A percentile compares a stretch with the other conserved stretches of the same genome.
Conservation (phyloP, 2,329 filamentous ascomycete genomes). For the Alternaria infectoria region DNA sequence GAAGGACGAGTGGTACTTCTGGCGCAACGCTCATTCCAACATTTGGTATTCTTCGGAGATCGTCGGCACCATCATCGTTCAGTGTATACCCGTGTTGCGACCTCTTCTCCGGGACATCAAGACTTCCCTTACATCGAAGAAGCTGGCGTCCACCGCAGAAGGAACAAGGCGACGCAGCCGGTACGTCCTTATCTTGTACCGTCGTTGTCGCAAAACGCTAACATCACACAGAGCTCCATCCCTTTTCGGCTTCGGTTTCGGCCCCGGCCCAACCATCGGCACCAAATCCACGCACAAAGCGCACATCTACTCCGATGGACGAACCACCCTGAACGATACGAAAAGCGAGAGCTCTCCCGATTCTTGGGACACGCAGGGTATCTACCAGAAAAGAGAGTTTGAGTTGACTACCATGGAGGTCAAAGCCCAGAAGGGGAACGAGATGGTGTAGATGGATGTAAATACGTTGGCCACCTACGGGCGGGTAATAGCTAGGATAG, state of each 20-base stretch:
- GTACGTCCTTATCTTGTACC: constrained; percentile 2
- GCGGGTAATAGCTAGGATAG: background rate
- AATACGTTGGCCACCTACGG: background rate
- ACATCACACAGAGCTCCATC: constrained; percentile 4
- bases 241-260: constrained; percentile 12
- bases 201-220: background rate
- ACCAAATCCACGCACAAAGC: constrained; percentile 24
- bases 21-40: constrained; percentile 56
- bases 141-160: constrained; percentile 25
- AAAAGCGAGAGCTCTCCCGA: constrained; percentile 19
- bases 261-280: constrained; percentile 12
- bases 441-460: constrained; percentile 5
- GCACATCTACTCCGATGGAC: constrained; percentile 29
- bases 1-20: constrained; percentile 56
- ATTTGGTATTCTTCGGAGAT: constrained; percentile 61
- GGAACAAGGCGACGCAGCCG: constrained; percentile 23
- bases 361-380: constrained; percentile 34
- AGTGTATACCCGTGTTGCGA: constrained; percentile 60
- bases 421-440: constrained; percentile 4
- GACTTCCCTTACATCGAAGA: constrained; percentile 47
- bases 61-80: constrained; percentile 62
- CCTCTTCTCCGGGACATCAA: constrained; percentile 55
- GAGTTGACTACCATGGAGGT: constrained; percentile 30
- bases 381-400: constrained; percentile 34
- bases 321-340: constrained; percentile 18